Evolutionary conservation across 805 yeast species (phyloP).

Genomic region (Candida glaebosa): DNA sequence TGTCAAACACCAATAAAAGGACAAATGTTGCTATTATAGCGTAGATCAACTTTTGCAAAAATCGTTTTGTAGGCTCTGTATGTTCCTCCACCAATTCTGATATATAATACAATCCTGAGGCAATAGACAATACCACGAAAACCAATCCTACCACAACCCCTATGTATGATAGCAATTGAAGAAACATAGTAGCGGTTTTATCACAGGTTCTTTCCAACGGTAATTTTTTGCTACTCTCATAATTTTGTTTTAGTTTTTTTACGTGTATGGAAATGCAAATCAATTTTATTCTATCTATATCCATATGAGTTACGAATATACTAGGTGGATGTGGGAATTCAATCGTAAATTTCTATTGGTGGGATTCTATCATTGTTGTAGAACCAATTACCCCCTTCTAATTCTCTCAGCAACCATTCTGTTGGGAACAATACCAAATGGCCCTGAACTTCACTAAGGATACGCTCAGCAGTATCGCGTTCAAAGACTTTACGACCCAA

Average conservation of each 20-base stretch:
- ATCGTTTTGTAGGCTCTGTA: conserved; percentile 74
- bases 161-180: conserved; percentile 35
- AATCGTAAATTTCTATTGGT: conserved; percentile 91
- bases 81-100: conserved; percentile 94
- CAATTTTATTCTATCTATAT: no score
- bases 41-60: conserved; percentile 62
- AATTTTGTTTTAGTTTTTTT: no score
- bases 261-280: background rate
- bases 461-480: conserved; percentile 69
- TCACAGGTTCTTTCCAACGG: no score
- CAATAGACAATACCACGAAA: conserved; percentile 53
- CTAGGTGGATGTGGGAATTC: no score
- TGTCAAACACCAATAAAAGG: conserved; percentile 67
- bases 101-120: conserved; percentile 87
- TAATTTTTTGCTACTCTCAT: no score
- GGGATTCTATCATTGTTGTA: conserved; percentile 91
- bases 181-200: conserved; percentile 39
- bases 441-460: conserved; percentile 74
- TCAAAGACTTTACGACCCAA: conserved; percentile 57
- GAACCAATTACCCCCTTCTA: conserved; percentile 93
- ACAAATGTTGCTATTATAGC: conserved; percentile 52
- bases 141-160: conserved; percentile 38
- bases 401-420: conserved; percentile 84
- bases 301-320: no score
- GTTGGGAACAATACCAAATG: conserved; percentile 89